Evolutionary conservation across 345 rosid genomes (phyloP).

Genomic region (Garcia nutans): DNA sequence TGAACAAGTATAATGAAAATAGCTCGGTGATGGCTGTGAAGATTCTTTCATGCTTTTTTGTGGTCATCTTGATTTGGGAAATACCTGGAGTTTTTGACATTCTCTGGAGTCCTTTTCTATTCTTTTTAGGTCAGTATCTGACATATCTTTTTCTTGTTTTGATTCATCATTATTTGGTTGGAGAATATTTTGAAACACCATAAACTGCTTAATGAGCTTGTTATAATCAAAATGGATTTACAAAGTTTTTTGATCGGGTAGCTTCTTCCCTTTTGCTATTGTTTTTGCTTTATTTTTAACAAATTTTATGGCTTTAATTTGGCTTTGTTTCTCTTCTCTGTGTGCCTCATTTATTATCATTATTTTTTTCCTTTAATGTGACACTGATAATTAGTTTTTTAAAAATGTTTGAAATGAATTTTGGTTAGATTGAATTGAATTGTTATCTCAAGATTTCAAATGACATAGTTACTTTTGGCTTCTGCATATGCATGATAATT

Average conservation of each 20-base stretch:
- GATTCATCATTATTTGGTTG: conserved; percentile 1
- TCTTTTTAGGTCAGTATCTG: conserved; percentile 59
- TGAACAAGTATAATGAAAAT: conserved; percentile 78
- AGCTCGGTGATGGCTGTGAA: conserved; percentile 86
- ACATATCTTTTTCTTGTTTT: conserved; percentile 12
- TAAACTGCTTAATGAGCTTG: neutral
- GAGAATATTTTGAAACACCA: neutral
- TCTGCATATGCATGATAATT: conserved; percentile 14
- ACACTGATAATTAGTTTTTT: neutral
- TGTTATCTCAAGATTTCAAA: neutral
- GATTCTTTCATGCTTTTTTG: conserved; percentile 78
- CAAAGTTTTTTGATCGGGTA: neutral
- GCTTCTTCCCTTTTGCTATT: neutral
- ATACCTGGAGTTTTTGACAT: conserved; percentile 80
- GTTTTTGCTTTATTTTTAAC: neutral
- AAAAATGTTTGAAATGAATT: neutral
- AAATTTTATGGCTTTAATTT: neutral
- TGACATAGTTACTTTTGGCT: neutral
- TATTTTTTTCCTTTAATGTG: neutral
- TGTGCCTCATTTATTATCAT: no score
- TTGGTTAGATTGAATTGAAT: neutral
- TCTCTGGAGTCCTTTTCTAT: conserved; percentile 77
- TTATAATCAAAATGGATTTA: neutral
- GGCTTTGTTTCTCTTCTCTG: neutral
- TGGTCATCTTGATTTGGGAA: conserved; percentile 90